Percentiles rank a stretch among this genome's conserved stretches.
Evolutionary conservation across 2,329 filamentous ascomycete genomes (phyloP).

Genomic region (Pestalotiopsis sp.): DNA sequence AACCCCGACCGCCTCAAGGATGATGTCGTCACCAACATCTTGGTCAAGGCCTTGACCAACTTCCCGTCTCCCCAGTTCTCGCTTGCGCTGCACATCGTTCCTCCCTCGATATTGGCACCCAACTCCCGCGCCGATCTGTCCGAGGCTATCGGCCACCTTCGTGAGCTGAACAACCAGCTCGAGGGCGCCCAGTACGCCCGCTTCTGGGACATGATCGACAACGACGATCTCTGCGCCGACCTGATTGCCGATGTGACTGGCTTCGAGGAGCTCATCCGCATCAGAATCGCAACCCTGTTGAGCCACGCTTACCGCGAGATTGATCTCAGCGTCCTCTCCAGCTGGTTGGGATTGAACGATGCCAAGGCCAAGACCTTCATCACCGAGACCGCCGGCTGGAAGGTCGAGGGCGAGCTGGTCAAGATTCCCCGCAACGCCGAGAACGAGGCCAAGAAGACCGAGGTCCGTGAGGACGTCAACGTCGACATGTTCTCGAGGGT

Average conservation of each 20-base stretch:
- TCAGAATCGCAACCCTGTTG: conserved; percentile 85
- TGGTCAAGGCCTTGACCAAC: conserved; percentile 95
- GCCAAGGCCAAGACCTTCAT: conserved; percentile 76
- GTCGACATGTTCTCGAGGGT: conserved; percentile 83
- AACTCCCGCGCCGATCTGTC: conserved; percentile 67
- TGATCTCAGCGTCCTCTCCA: conserved; percentile 65
- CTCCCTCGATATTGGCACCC: conserved; percentile 73
- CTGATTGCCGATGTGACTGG: conserved; percentile 90
- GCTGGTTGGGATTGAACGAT: conserved; percentile 72
- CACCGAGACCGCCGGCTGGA: conserved; percentile 84
- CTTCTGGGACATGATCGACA: conserved; percentile 93
- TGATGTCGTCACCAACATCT: conserved; percentile 97
- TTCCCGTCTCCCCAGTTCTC: conserved; percentile 96
- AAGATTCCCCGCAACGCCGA: conserved; percentile 90
- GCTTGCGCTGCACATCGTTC: conserved; percentile 90
- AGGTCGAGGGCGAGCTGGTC: conserved; percentile 67
- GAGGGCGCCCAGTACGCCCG: conserved; percentile 85
- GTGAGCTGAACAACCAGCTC: conserved; percentile 80
- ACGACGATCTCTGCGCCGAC: conserved; percentile 93
- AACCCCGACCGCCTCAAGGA: conserved; percentile 97
- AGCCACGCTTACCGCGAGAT: conserved; percentile 79
- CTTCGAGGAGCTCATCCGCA: conserved; percentile 91
- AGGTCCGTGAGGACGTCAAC: conserved; percentile 93
- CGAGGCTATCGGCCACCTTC: conserved; percentile 89
- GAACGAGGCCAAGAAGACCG: conserved; percentile 94